Evolutionary conservation across 352 stramenopile genomes (phyloP).

Genomic region (Globisporangium paddicum): DNA sequence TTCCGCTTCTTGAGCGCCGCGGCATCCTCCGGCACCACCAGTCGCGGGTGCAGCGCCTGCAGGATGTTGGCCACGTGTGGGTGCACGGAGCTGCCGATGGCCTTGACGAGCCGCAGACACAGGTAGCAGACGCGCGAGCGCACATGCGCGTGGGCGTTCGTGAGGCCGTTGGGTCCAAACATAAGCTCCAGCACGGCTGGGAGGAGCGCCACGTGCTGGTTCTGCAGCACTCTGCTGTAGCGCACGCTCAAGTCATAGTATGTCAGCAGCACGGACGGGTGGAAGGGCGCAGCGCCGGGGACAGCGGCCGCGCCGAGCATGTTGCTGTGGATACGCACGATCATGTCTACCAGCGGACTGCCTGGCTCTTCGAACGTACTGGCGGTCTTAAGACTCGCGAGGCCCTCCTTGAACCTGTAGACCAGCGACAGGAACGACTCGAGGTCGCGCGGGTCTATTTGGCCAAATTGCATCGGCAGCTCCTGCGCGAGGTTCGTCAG

Average conservation of each 20-base stretch:
- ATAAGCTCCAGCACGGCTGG: constrained; percentile 74
- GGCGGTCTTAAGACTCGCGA: constrained; percentile 53
- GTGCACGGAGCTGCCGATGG: constrained; percentile 55
- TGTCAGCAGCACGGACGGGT: constrained; percentile 59
- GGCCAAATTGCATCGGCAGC: constrained; percentile 40
- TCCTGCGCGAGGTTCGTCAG: constrained; percentile 57
- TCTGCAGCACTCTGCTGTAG: constrained; percentile 73
- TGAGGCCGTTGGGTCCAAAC: constrained; percentile 74
- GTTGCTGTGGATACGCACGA: constrained; percentile 60
- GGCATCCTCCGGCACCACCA: constrained; percentile 45
- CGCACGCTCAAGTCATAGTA: constrained; percentile 81
- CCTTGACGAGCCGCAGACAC: constrained; percentile 78
- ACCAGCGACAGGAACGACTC: constrained; percentile 83
- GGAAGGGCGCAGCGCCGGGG: constrained; percentile 18
- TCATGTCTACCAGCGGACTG: constrained; percentile 61
- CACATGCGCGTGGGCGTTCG: constrained; percentile 45
- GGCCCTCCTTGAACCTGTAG: constrained; percentile 81
- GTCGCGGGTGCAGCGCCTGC: constrained; percentile 52
- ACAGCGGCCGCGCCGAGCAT: constrained; percentile 39
- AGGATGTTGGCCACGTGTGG: constrained; percentile 78
- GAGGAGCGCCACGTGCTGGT: constrained; percentile 50
- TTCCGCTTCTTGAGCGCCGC: constrained; percentile 30
- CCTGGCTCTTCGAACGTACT: constrained; percentile 60
- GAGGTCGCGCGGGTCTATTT: constrained; percentile 53
- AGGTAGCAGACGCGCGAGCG: constrained; percentile 83